phyloP scores from a whole-genome alignment of 345 rosid genomes.

The Gynandropsis gynandra region DNA sequence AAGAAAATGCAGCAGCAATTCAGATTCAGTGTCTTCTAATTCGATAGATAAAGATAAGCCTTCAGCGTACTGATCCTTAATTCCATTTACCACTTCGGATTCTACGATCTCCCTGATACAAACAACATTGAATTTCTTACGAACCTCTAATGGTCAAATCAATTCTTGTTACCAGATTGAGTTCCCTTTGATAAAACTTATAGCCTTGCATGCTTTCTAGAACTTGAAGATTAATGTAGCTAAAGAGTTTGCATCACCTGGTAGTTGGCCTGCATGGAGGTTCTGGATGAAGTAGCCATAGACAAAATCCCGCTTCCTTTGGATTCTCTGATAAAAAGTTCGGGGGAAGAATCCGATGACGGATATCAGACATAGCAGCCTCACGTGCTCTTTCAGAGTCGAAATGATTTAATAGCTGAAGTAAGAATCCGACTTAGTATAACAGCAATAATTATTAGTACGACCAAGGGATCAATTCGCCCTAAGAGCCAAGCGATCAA shows the following conservation, averaged over 20 bases:
- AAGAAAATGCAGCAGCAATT: conserved; percentile 70
- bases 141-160: conserved; percentile 11
- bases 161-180: background rate
- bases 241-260: conserved; percentile 38
- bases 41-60: conserved; percentile 55
- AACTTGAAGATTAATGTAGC: conserved; percentile 13
- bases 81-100: conserved; percentile 69
- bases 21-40: conserved; percentile 74
- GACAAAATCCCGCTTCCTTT: conserved; percentile 94
- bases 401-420: conserved; percentile 74
- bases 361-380: conserved; percentile 68
- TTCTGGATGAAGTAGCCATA: conserved; percentile 84
- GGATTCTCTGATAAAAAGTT: conserved; percentile 73
- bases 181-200: too few species aligned
- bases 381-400: conserved; percentile 60
- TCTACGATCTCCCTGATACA: conserved; percentile 75
- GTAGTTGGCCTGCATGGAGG: conserved; percentile 78
- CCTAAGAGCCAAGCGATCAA: conserved; percentile 15
- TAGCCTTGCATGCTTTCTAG: background rate
- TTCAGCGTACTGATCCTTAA: conserved; percentile 48
- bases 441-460: conserved; percentile 2
- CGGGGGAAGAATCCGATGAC: conserved; percentile 86
- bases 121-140: conserved; percentile 13
- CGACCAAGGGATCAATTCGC: conserved; percentile 10
- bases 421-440: conserved; percentile 19